Evolutionary conservation across 73 alveolate species (phyloP).

Genomic region (Paramecium pentaurelia): DNA sequence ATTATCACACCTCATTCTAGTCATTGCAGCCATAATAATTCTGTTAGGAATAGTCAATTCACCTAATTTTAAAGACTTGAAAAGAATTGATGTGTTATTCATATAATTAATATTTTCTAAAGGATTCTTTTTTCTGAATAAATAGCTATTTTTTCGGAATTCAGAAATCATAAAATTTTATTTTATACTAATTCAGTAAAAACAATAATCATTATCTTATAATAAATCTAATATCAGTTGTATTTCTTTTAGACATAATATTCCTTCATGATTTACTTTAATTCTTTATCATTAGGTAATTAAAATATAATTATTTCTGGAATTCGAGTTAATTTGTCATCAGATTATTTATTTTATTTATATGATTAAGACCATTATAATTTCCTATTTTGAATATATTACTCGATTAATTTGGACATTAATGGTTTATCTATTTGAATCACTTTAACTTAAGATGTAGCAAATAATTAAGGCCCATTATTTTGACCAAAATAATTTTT

Average conservation of each 20-base stretch:
- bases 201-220: neutral
- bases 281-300: neutral
- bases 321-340: neutral
- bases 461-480: neutral
- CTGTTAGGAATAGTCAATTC: slow-evolving; percentile 56
- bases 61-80: slow-evolving; percentile 54
- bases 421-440: neutral
- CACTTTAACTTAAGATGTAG: neutral
- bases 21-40: slow-evolving; percentile 60
- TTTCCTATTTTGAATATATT: neutral
- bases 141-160: neutral
- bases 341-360: neutral
- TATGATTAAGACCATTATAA: neutral
- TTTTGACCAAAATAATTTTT: neutral
- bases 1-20: slow-evolving; percentile 66
- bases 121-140: neutral
- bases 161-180: neutral
- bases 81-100: slow-evolving; percentile 52
- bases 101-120: neutral
- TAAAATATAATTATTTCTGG: neutral
- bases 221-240: neutral
- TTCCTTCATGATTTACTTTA: neutral
- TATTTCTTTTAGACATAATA: neutral
- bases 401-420: neutral
- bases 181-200: neutral